Evolutionary conservation across 306 rosid species (phyloP).

Genomic region (Sechiopsis laciniata): DNA sequence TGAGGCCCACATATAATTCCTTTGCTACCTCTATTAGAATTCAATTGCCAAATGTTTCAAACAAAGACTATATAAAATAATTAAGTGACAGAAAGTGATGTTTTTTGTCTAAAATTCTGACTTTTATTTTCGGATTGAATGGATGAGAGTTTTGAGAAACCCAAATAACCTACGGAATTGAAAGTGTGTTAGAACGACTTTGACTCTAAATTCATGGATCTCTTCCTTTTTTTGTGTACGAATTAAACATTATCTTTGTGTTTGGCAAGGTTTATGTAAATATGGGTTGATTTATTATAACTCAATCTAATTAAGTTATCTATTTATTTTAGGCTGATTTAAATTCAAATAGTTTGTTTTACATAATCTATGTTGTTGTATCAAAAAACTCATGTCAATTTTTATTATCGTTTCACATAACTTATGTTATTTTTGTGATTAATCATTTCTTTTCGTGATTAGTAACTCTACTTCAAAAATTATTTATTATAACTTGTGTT

Average conservation of each 20-base stretch:
- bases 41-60: conserved; percentile 5
- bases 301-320: no score
- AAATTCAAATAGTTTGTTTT: no score
- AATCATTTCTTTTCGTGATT: no score
- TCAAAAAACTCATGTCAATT: no score
- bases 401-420: no score
- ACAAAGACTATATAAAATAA: conserved; percentile 9
- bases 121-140: neutral
- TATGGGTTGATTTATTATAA: no score
- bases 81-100: neutral
- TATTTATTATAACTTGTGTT: no score
- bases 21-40: neutral
- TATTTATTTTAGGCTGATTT: no score
- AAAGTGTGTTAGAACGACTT: neutral
- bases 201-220: conserved; percentile 5
- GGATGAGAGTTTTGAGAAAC: neutral
- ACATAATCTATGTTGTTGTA: no score
- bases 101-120: neutral
- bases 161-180: conserved; percentile 9
- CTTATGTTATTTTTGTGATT: no score
- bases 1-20: neutral
- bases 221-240: neutral
- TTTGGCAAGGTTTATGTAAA: no score
- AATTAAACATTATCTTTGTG: neutral
- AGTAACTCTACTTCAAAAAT: no score